phyloP scores from a whole-genome alignment of 2,329 filamentous ascomycete species.

The Ascosphaera apis region DNA sequence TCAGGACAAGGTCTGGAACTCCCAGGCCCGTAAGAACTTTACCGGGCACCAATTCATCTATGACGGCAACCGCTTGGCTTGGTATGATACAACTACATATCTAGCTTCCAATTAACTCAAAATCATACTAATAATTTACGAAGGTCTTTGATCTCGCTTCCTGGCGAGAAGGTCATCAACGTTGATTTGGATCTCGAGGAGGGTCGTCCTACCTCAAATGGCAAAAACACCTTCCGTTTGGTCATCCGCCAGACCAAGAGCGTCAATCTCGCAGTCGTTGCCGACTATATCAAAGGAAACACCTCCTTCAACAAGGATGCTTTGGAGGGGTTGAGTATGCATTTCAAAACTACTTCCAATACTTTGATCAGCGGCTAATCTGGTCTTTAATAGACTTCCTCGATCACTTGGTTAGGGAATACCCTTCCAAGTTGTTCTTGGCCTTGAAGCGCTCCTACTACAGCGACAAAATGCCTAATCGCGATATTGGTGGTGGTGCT shows the following conservation, averaged over 20 bases:
- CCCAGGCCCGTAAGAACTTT: constrained; percentile 31
- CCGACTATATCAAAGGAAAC: constrained; percentile 39
- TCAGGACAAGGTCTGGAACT: constrained; percentile 56
- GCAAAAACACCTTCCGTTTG: constrained; percentile 34
- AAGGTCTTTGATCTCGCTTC: constrained; percentile 17
- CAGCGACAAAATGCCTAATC: constrained; percentile 25
- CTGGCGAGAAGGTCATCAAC: constrained; percentile 28
- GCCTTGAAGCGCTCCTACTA: constrained; percentile 73
- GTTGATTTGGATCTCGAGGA: constrained; percentile 54
- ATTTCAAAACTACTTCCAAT: constrained; percentile 1
- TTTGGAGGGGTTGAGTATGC: constrained; percentile 52
- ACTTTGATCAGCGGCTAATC: background rate
- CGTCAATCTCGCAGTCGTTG: constrained; percentile 44
- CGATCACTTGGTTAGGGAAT: constrained; percentile 68
- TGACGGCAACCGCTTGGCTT: constrained; percentile 69
- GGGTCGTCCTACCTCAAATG: constrained; percentile 17
- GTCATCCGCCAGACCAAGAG: constrained; percentile 40
- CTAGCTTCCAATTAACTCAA: background rate
- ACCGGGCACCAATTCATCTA: constrained; percentile 44
- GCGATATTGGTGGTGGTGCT: constrained; percentile 38
- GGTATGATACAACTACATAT: constrained; percentile 29
- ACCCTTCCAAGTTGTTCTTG: constrained; percentile 43
- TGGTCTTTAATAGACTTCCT: constrained; percentile 37
- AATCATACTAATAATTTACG: constrained; percentile 5
- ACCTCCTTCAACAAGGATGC: constrained; percentile 41